Evolutionary conservation across 257 asterid species (phyloP).

Genomic region (Petunia axillaris): DNA sequence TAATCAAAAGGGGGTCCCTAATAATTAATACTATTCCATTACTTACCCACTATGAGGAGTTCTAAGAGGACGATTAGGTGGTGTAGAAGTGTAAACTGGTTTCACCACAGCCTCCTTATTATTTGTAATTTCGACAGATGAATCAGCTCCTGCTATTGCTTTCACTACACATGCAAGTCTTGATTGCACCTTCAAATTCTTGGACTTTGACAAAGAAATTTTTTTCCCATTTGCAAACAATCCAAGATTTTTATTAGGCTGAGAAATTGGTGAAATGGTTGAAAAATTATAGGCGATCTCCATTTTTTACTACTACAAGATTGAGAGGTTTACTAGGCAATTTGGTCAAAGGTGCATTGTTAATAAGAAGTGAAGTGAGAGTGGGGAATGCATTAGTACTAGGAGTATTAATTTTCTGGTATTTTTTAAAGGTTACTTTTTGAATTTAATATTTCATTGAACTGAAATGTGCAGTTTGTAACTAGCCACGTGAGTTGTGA

Average conservation of each 20-base stretch:
- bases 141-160: slow-evolving; percentile 37
- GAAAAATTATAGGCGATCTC: background rate
- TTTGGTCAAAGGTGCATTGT: background rate
- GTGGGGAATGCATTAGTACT: background rate
- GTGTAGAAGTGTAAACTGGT: slow-evolving; percentile 75
- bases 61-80: slow-evolving; percentile 72
- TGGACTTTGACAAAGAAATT: background rate
- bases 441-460: background rate
- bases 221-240: background rate
- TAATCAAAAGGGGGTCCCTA: background rate
- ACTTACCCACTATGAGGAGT: slow-evolving; percentile 98
- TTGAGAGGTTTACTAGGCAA: background rate
- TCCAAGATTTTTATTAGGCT: background rate
- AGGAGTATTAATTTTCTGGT: background rate
- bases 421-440: background rate
- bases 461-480: background rate
- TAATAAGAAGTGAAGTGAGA: background rate
- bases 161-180: slow-evolving; percentile 34
- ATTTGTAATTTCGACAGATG: slow-evolving; percentile 27
- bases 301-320: background rate
- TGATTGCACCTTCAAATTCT: slow-evolving; percentile 30
- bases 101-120: slow-evolving; percentile 26
- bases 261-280: background rate
- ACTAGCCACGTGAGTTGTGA: too few relatives aligned
- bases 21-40: too few relatives aligned